phyloP scores from a whole-genome alignment of 768 basidiomycete genomes.

The Mycena galopus region DNA sequence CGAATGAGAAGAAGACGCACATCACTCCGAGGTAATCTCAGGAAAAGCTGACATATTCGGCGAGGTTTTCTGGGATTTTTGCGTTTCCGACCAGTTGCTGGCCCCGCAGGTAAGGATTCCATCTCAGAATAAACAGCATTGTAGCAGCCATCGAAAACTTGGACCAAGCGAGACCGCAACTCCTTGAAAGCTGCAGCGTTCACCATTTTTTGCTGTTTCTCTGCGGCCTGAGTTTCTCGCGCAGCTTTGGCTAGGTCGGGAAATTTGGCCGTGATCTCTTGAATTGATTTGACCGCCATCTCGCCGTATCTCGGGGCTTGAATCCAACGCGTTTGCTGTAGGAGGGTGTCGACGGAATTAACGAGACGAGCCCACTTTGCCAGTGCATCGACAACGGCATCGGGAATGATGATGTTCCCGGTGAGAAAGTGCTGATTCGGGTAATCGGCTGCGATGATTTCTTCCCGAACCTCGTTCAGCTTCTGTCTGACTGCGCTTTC shows the following conservation, averaged over 20 bases:
- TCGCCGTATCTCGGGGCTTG: not conserved
- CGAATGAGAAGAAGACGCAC: not conserved
- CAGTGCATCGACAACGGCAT: conserved; percentile 18
- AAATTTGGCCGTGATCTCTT: not conserved
- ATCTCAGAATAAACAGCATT: conserved; percentile 7
- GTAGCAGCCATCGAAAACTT: conserved; percentile 20
- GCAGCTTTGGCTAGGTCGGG: conserved; percentile 6
- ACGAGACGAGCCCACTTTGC: conserved; percentile 17
- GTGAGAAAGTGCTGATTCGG: conserved; percentile 30
- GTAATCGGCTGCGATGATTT: conserved; percentile 6
- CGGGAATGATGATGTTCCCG: conserved; percentile 17
- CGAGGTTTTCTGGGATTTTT: not conserved
- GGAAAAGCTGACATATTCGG: not conserved
- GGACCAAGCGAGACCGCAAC: not conserved
- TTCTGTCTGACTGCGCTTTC: conserved; percentile 6
- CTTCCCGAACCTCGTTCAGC: conserved; percentile 4
- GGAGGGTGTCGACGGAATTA: conserved; percentile 2
- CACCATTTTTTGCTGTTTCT: not conserved
- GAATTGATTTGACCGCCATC: not conserved
- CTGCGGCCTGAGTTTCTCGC: not conserved
- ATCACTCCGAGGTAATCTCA: not conserved
- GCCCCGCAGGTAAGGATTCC: not conserved
- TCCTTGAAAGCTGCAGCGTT: conserved; percentile 17
- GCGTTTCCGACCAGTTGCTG: not conserved
- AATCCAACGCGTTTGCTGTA: conserved; percentile 3